These are phyloP conservation scores for Epithele typhae DNA, from an alignment of 768 basidiomycete genomes.

Conservation along the genomic window DNA sequence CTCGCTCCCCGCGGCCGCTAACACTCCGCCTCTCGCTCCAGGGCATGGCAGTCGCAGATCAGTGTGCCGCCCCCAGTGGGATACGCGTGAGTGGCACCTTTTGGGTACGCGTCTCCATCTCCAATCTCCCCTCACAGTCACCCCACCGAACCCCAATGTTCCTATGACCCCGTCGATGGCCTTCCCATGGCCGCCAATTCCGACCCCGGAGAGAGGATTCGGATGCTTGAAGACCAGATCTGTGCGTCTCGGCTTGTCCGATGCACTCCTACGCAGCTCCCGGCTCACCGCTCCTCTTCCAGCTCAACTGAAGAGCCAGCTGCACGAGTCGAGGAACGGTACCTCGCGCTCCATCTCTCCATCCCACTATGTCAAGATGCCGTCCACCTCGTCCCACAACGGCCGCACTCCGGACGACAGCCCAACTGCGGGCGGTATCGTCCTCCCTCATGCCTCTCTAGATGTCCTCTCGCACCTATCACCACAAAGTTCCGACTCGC, in stretches of 20 bases:
- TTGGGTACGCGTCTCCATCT: not conserved
- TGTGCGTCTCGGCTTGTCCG: conserved; percentile 32
- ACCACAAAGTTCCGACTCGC: conserved; percentile 18
- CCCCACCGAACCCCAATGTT: conserved; percentile 81
- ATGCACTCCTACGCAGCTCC: not conserved
- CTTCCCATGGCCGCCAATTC: conserved; percentile 70
- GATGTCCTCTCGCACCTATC: conserved; percentile 21
- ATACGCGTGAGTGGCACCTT: conserved; percentile 57
- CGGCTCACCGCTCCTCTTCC: not conserved
- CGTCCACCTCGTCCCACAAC: conserved; percentile 11
- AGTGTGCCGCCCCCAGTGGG: conserved; percentile 84
- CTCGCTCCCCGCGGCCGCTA: too few relatives aligned
- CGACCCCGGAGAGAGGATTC: conserved; percentile 77
- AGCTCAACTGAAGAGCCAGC: conserved; percentile 62
- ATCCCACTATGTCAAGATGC: conserved; percentile 12
- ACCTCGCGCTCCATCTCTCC: conserved; percentile 37
- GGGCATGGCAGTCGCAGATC: conserved; percentile 78
- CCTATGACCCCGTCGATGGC: conserved; percentile 85
- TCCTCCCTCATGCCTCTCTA: conserved; percentile 24
- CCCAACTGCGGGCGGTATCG: conserved; percentile 21
- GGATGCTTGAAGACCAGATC: conserved; percentile 72
- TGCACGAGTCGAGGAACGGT: conserved; percentile 48
- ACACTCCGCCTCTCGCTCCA: conserved; percentile 22
- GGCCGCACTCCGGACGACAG: conserved; percentile 23
- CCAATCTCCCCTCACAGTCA: conserved; percentile 43